These are phyloP conservation scores for Cladophialophora chaetospira DNA, from an alignment of 2,329 filamentous ascomycete genomes.

Conservation along the genomic window DNA sequence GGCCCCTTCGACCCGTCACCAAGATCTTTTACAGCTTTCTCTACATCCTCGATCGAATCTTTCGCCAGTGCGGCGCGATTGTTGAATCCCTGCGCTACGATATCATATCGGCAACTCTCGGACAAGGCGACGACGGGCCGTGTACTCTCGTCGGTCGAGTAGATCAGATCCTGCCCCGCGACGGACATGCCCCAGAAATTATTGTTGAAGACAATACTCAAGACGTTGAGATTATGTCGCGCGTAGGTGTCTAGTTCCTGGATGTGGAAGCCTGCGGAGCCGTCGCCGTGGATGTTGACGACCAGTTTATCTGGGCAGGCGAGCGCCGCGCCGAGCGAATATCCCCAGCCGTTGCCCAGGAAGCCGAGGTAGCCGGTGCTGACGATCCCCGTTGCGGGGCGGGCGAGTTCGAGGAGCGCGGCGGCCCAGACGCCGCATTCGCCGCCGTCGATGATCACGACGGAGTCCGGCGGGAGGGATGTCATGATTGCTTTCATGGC, in stretches of 20 bases:
- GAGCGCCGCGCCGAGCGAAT: conserved; percentile 47
- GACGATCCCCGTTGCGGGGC: conserved; percentile 19
- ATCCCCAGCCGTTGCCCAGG: conserved; percentile 52
- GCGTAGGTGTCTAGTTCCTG: conserved; percentile 50
- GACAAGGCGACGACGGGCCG: conserved; percentile 39
- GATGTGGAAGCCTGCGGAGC: conserved; percentile 49
- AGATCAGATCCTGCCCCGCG: conserved; percentile 50
- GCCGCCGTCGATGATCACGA: conserved; percentile 48
- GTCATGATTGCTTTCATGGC: conserved; percentile 43
- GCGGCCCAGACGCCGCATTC: conserved; percentile 41
- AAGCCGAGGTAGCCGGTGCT: conserved; percentile 47
- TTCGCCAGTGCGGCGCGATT: conserved; percentile 36
- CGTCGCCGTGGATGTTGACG: conserved; percentile 51
- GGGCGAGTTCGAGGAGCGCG: conserved; percentile 37
- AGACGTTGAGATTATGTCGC: conserved; percentile 43
- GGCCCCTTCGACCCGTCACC: conserved; percentile 30
- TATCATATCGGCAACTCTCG: conserved; percentile 42
- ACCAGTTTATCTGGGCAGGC: conserved; percentile 44
- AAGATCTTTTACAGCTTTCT: conserved; percentile 39
- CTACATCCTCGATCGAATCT: conserved; percentile 36
- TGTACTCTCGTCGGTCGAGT: conserved; percentile 37
- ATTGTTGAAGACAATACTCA: conserved; percentile 51
- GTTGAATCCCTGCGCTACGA: conserved; percentile 47
- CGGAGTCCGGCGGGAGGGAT: conserved; percentile 38
- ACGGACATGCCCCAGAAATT: conserved; percentile 50